A percentile compares a stretch with the other conserved stretches of the same genome.
Evolutionary conservation across 2,329 filamentous ascomycete genomes (phyloP).

Genomic region (Sordariomycetes sp.): DNA sequence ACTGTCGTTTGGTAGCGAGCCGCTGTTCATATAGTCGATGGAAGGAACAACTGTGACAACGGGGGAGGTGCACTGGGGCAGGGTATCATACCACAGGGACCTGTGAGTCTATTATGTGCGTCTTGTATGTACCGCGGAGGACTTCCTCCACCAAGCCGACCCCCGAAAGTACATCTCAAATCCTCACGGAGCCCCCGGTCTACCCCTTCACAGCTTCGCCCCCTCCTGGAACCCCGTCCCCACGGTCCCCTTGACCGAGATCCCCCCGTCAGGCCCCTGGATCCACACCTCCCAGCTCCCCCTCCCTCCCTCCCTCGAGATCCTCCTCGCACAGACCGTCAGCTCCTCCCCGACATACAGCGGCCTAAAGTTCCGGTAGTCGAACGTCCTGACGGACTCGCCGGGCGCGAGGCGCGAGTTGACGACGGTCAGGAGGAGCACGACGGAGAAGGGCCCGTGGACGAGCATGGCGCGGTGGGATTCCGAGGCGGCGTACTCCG

Average conservation of each 20-base stretch:
- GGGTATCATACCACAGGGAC: not conserved
- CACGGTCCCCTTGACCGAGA: slow-evolving; percentile 47
- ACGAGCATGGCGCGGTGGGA: slow-evolving; percentile 66
- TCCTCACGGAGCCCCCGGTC: too few species aligned
- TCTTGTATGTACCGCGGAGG: too few species aligned
- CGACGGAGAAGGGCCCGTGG: slow-evolving; percentile 73
- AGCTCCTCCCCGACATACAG: slow-evolving; percentile 63
- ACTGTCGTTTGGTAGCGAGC: not conserved
- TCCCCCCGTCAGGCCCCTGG: slow-evolving; percentile 43
- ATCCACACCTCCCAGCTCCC: slow-evolving; percentile 50
- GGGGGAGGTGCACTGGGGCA: not conserved
- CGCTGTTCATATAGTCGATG: not conserved
- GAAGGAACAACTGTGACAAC: not conserved
- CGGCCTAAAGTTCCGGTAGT: slow-evolving; percentile 73
- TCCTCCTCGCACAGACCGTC: slow-evolving; percentile 50
- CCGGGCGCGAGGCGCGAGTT: slow-evolving; percentile 9
- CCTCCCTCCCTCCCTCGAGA: slow-evolving; percentile 23
- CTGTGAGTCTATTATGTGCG: not conserved
- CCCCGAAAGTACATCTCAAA: too few species aligned
- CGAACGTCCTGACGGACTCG: slow-evolving; percentile 37
- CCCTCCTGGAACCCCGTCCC: not conserved
- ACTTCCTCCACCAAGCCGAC: too few species aligned
- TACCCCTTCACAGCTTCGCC: not conserved
- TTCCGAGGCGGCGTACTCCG: slow-evolving; percentile 56
- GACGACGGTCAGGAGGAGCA: slow-evolving; percentile 61